Evolutionary conservation across 208 protist species (phyloP).

Genomic region (Naegleria lovaniensis): DNA sequence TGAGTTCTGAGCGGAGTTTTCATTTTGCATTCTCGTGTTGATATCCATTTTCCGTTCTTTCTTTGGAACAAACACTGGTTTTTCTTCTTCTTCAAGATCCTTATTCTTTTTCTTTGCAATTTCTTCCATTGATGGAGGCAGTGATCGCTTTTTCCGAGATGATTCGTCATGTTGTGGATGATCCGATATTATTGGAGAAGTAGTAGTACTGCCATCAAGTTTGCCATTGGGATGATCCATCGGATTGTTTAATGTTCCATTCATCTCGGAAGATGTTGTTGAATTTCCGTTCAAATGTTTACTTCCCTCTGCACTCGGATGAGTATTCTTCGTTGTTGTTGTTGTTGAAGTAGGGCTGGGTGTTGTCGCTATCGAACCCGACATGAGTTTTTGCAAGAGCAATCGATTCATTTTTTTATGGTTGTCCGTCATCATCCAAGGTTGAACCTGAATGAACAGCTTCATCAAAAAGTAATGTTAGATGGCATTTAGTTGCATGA

Average conservation of each 20-base stretch:
- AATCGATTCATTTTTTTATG: conserved; percentile 9
- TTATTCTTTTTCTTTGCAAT: conserved; percentile 5
- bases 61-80: not conserved
- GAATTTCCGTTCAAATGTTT: not conserved
- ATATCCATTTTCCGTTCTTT: not conserved
- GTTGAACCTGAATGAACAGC: no score
- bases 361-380: not conserved
- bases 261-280: not conserved
- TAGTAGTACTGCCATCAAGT: not conserved
- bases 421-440: no score
- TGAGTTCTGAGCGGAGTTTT: not conserved
- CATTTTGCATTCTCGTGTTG: not conserved
- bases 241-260: not conserved
- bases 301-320: not conserved
- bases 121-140: not conserved
- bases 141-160: not conserved
- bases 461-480: no score
- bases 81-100: not conserved
- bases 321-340: not conserved
- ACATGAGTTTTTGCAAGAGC: not conserved
- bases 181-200: not conserved
- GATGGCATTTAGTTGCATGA: no score
- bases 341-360: not conserved
- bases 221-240: not conserved
- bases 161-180: not conserved